Base-by-base conservation (phyloP, 768 basidiomycete genomes). In the Rhodotorula kratochvilovae region DNA sequence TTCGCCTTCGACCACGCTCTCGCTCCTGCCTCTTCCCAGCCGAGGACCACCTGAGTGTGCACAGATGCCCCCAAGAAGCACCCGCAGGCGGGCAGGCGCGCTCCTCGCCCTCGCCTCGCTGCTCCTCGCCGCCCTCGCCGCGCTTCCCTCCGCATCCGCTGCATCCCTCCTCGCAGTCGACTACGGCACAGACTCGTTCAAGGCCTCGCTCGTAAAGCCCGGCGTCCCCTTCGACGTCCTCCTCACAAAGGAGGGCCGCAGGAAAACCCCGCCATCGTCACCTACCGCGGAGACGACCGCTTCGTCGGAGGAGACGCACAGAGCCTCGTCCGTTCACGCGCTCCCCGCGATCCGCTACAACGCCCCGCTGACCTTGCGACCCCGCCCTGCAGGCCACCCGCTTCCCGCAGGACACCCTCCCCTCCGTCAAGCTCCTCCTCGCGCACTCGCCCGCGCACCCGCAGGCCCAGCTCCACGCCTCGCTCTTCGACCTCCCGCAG, bases 161-260 rank as follows among this genome's bases (percentile, higher is more conserved):
- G 62, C 61, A 4, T 63, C 93, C 5, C 86, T 98, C 21, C 86
- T 99, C 59, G 94, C 94, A 29, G 91, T 99, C 78, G 96, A 99
- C 87, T 97, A 96, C 86, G 96, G 96, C 79, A 86, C 91, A 27
- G 96, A 98, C 82, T 94, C 88, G 86, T 97, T 94, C 78, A 99
- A 97, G 81, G 91, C 92, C 39, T 94, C 93, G 8, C 83, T 98
- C 67, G 89, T 97, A 85, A 94, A 92, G 78, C 92, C 93, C 2
- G 93, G 92, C 56, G 82, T 90, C 43, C 93, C 95, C 8, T 95
- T 99, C 77, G 96, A 99, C 81, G 91, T 99, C 42, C 84, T 99
- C 36, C 84, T 98, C 67, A 96, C 97, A 83, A 91, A 91, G 80
- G 95, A 97, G 80, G 96, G 93, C 39, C 98, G 97, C 83, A 85